Base-by-base conservation (phyloP, 2,329 filamentous ascomycete genomes). In the Aspergillus oerlinghausenensis region DNA sequence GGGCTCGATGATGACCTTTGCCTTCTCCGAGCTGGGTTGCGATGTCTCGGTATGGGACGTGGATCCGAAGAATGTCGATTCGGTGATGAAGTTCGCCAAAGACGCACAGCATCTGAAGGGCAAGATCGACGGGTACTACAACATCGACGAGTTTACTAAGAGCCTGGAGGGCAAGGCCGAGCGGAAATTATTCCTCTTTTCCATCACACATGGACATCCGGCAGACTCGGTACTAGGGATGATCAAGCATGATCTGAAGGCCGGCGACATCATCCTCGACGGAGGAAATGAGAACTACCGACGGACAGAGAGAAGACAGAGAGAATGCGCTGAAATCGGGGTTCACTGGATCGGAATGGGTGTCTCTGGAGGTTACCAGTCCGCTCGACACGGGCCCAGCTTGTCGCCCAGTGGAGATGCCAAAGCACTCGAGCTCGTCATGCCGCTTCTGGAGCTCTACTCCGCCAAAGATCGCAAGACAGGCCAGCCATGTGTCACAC, bases 281-380 rank as follows among this genome's bases (percentile, higher is more conserved):
- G 84, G 83, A 9, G 84, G 83, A 0, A 90, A 89, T 64, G 86
- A 90, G 70, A 78, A 87, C 66, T 89, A 84, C 71, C 73, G 79
- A 38, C 84, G 82, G 49, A 89, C 87, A 0, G 83, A 90, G 66
- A 70, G 84, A 10, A 75, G 86, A 42, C 86, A 89, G 64, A 76
- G 76, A 29, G 81, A 83, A 55, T 80, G 84, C 45, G 75, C 79
- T 2, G 73, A 77, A 0, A 78, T 81, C 25, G 85, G 84, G 0
- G 79, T 89, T n/a, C 77, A 79, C 42, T 89, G 87, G 69, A 80
- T 89, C 54, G 87, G 87, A 2, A 83, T 84, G 67, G 87, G 87
- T 38, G 85, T 90, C 1, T 86, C 82, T 42, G 87, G 87, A 8
- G 87, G 87, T 0, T 89, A 89, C 67, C 86, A 89, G 66, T 82